Evolutionary conservation across 441 rosid species (phyloP), one percentile per base, ranked within the genome.

Genomic region (Lepidium campestre): DNA sequence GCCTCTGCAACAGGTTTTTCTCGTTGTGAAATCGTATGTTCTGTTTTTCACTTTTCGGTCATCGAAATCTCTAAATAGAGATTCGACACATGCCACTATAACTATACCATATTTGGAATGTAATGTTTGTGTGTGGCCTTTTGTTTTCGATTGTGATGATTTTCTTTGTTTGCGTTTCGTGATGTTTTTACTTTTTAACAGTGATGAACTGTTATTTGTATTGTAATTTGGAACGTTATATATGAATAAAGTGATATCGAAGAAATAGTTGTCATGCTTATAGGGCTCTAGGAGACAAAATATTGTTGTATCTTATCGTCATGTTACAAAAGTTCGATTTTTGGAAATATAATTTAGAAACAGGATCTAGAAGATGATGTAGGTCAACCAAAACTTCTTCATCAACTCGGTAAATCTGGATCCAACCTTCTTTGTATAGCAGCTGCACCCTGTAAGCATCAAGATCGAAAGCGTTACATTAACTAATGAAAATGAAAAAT

Each of bases 401-500:
- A 76, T 85, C 72, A 92, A 91, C 87, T 81, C 1, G 97, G 85
- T 68, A 86, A 78, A 77, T 93, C 93, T 14, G 98, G 98, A 72
- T 93, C 98, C 82, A 93, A 68, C 73, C 96, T 87, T 78, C 84
- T 84, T 80, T 93, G 97, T 36, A 93, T 93, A 45, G 97, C 97
- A 71, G 87, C 90, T 7, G 98, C 98, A 50, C 92, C 98, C 97
- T 90, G 75, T 15, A 29, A 15, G 50, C 13, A 52, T 31, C 22
- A 55, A 29, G 5, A 49, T 23, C 34, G 18, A 32, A 60, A 73
- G 10, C 49, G 20, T 44, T 54, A 22, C 44, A 55, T 31, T n/a
- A 22, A 20, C 6, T 32, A 25, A 37, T 18, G 0, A 39, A 37
- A 10, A 7, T 32, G 11, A 23, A 13, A 35, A 50, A 42, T 41